Evolutionary conservation across 768 basidiomycete species (phyloP).

Genomic region (Plicaturopsis crispa): DNA sequence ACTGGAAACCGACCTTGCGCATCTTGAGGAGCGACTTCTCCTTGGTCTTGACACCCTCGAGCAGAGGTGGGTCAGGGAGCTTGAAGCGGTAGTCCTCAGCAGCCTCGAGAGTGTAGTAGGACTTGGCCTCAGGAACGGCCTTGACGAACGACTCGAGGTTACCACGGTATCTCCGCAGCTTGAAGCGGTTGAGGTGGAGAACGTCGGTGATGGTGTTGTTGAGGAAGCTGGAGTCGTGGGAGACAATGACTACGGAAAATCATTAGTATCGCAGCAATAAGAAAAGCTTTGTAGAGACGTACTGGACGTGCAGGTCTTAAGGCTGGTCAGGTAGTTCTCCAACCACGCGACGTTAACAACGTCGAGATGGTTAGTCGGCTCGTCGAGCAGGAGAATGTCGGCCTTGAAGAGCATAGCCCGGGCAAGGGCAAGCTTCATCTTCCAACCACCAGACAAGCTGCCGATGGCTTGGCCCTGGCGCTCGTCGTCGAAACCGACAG

Average conservation of each 20-base stretch:
- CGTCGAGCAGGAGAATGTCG: slow-evolving; percentile 92
- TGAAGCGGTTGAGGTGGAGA: slow-evolving; percentile 97
- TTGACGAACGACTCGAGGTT: slow-evolving; percentile 94
- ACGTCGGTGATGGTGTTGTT: slow-evolving; percentile 99
- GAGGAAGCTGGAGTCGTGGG: slow-evolving; percentile 95
- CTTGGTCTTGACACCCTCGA: slow-evolving; percentile 99
- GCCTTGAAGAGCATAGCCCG: slow-evolving; percentile 98
- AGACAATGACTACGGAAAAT: slow-evolving; percentile 72
- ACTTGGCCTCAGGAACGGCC: slow-evolving; percentile 93
- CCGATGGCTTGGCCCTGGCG: slow-evolving; percentile 84
- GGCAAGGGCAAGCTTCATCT: slow-evolving; percentile 98
- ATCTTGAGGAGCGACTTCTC: slow-evolving; percentile 96
- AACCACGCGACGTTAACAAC: slow-evolving; percentile 98
- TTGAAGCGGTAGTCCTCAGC: slow-evolving; percentile 98
- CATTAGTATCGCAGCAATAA: slow-evolving; percentile 6
- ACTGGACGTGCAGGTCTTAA: slow-evolving; percentile 91
- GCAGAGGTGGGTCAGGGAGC: slow-evolving; percentile 92
- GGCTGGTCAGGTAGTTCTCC: slow-evolving; percentile 82
- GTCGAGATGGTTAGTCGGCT: slow-evolving; percentile 96
- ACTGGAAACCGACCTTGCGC: slow-evolving; percentile 97
- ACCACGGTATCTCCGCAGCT: slow-evolving; percentile 90
- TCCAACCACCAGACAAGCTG: slow-evolving; percentile 96
- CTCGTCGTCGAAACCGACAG: slow-evolving; percentile 87
- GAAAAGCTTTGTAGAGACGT: slow-evolving; percentile 21
- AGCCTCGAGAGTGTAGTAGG: slow-evolving; percentile 95